Evolutionary conservation across 2,329 filamentous ascomycete genomes (phyloP), one percentile per base, ranked within the genome.

Genomic region (Microcyclospora pomicola): DNA sequence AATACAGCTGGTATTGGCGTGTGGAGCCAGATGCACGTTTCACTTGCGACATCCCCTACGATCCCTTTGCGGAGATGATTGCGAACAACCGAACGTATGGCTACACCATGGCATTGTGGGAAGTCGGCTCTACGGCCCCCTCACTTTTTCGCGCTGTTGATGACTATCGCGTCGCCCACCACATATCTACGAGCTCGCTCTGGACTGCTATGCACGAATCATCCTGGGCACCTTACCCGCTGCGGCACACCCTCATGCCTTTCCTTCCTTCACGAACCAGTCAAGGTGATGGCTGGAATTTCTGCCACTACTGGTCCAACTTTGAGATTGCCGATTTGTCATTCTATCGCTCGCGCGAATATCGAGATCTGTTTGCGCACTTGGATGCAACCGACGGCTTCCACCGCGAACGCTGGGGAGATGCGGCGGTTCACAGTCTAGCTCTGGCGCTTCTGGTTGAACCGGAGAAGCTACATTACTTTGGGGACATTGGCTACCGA

Each of bases 1-100:
- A 63, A 16, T 75, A 72, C 44, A 66, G 74, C 38, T 77, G 67
- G 65, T 76, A 73, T 52, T 75, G 71, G 72, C 66, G 67, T 45
- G 65, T 77, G 9, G 71, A 77, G 46, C 72, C 73, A 35, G 71
- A 72, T 39, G 73, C 71, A 6, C 63, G 69, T 33, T 73, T 73
- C 45, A 67, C 64, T 40, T 71, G 71, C 43, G 59, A 72, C 37
- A 58, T 62, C 33, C 46, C 51, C 31, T 62, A 62, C 49, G 59
- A 62, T 42, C 52, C 56, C 13, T 62, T 62, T 43, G 45, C 46
- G 16, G 54, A 55, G 43, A 54, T 62, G 48, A 40, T 48, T 10
- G 49, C 49, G 28, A 54, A 58, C 34, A 54, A 54, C 19, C 51
- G 58, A 38, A 54, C 52, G 24, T 62, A 62, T 33, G 59, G 72